Conservation (phyloP, 306 rosid species). For the Sindora glabra region DNA sequence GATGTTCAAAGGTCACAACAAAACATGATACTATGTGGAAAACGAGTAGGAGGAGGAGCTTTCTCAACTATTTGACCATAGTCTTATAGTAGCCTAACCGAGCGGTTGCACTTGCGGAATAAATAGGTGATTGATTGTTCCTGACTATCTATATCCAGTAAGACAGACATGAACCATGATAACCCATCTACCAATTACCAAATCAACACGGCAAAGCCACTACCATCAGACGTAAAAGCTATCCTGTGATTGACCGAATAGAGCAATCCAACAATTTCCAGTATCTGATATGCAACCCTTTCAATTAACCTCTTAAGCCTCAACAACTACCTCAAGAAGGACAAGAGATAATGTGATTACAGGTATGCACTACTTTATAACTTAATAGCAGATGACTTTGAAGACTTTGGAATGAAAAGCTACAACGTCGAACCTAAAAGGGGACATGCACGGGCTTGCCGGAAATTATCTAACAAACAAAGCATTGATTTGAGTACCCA, state of each 20-base stretch:
- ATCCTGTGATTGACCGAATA: background rate
- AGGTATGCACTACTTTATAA: background rate
- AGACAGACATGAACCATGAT: background rate
- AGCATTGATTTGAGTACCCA: background rate
- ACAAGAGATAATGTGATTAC: background rate
- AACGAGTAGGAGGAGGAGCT: background rate
- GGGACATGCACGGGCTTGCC: background rate
- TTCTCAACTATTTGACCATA: conserved; percentile 2
- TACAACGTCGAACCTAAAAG: background rate
- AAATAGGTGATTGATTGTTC: background rate
- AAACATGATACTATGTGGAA: background rate
- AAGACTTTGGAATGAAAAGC: background rate
- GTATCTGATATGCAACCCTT: background rate
- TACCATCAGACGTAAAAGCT: background rate
- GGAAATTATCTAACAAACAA: background rate
- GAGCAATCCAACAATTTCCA: conserved; percentile 9
- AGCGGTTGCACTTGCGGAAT: background rate
- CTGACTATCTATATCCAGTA: too few species aligned
- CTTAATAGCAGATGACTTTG: too few species aligned
- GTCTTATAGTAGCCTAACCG: background rate
- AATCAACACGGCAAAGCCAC: background rate
- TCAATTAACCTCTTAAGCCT: background rate
- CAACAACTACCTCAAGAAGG: background rate
- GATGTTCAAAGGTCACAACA: background rate
- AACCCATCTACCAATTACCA: background rate